Evolutionary conservation across 2,329 filamentous ascomycete species (phyloP).

Genomic region (Beauveria australis): DNA sequence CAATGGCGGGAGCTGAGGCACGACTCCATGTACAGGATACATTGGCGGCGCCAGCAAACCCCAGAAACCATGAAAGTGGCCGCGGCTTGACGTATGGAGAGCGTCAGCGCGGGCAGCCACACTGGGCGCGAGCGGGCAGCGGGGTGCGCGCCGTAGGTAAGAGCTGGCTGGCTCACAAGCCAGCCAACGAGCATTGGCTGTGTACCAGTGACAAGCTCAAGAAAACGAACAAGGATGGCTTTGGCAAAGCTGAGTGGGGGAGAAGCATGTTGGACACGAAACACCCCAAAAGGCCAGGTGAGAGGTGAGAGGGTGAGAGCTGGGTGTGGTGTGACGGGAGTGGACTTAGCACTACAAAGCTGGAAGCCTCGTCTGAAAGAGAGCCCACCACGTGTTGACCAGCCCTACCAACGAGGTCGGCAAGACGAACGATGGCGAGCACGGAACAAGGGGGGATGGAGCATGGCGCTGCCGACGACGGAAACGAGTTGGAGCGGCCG

Average conservation of each 20-base stretch:
- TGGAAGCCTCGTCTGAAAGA: conserved; percentile 11
- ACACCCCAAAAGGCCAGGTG: not conserved
- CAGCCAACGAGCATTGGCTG: conserved; percentile 10
- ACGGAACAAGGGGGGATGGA: not conserved
- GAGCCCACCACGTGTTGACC: conserved; percentile 10
- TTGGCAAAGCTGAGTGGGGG: conserved; percentile 6
- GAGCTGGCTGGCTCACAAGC: not conserved
- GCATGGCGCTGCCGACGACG: not conserved
- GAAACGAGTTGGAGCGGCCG: not conserved
- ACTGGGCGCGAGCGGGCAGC: not conserved
- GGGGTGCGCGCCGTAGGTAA: not conserved
- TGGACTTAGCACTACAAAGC: conserved; percentile 6
- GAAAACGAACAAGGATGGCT: conserved; percentile 3
- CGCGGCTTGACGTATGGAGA: not conserved
- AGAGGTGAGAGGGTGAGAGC: not conserved
- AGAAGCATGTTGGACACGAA: not conserved
- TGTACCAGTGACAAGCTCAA: conserved; percentile 5
- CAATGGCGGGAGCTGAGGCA: conserved; percentile 6
- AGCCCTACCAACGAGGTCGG: conserved; percentile 6
- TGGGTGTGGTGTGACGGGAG: conserved; percentile 6
- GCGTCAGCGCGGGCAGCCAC: conserved; percentile 6
- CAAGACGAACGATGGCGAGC: not conserved
- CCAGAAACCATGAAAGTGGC: conserved; percentile 4
- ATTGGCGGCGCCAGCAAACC: conserved; percentile 8
- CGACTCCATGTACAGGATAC: conserved; percentile 3